Percentiles rank a stretch among this genome's conserved stretches.
Evolutionary conservation across 208 protist species (phyloP).

Genomic region (Tritrichomonas foetus): DNA sequence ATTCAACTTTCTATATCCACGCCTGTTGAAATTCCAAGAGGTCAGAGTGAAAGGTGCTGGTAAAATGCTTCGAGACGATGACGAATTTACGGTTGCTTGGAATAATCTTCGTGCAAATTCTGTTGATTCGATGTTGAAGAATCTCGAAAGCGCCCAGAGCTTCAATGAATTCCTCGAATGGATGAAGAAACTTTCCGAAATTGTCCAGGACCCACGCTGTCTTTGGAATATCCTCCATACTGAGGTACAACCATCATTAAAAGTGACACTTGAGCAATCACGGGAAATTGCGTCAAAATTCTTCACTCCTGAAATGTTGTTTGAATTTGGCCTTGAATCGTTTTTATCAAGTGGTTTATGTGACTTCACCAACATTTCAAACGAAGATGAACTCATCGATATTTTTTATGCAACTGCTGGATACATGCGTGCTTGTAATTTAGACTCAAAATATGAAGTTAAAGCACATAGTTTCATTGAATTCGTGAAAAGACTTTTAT

Average conservation of each 20-base stretch:
- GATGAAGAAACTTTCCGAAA: background rate
- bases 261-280: background rate
- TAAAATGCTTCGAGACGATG: background rate
- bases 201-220: background rate
- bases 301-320: background rate
- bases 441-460: background rate
- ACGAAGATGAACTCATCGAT: constrained; percentile 11
- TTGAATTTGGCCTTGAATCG: background rate
- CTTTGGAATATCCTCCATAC: background rate
- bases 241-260: background rate
- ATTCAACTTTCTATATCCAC: background rate
- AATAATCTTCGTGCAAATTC: background rate
- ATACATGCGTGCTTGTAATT: background rate
- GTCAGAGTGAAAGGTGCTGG: too few relatives aligned
- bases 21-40: background rate
- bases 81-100: background rate
- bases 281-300: background rate
- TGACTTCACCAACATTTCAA: background rate
- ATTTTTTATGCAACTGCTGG: background rate
- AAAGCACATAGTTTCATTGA: background rate
- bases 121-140: background rate
- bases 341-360: background rate
- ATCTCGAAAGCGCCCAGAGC: background rate
- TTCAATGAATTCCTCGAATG: background rate
- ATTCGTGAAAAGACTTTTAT: background rate